Evolutionary conservation across 2,329 filamentous ascomycete genomes (phyloP), one percentile per base, ranked within the genome.

Genomic region (Fusarium camptoceras): DNA sequence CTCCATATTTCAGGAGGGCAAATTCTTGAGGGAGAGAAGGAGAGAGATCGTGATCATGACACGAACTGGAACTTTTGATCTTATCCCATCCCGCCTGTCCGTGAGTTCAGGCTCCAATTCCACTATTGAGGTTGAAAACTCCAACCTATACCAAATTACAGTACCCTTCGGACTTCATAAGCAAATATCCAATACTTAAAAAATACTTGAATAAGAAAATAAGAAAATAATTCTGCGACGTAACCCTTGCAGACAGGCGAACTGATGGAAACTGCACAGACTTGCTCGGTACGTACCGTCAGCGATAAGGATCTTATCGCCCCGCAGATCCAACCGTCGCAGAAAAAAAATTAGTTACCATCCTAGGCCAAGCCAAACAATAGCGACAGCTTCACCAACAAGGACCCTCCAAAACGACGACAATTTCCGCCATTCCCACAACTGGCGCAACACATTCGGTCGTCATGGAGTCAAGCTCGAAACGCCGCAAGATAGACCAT

Each of bases 401-500:
- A 65, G 56, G 39, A 55, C 56, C 51, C 53, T 68, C 58, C 42
- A n/a, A 39, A 47, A 54, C 49, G 64, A 66, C 63, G 50, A 55
- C 28, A 63, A 64, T 49, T 42, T 42, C 9, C 50, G 50, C 49
- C 59, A 55, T 58, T 44, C 41, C 50, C 50, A 41, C 48, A 66
- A 39, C 28, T 54, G 60, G 64, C 54, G 43, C 54, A 54, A 43
- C 50, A 44, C 55, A 55, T 48, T 59, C 34, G 43, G 55, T 50
- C 59, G 63, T 28, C 60, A 86, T 87, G 85, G 83, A 85, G 68
- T 79, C 78, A 25, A 81, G 75, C 60, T 80, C 82, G 22, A 86
- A 87, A 74, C 79, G 85, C 62, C 83, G 84, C 50, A 87, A 86
- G 75, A 76, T 85, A 30, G 81, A 80, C 25, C 83, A 85, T 66